Conservation (phyloP, 2,329 filamentous ascomycete genomes). For the Byssothecium circinans region DNA sequence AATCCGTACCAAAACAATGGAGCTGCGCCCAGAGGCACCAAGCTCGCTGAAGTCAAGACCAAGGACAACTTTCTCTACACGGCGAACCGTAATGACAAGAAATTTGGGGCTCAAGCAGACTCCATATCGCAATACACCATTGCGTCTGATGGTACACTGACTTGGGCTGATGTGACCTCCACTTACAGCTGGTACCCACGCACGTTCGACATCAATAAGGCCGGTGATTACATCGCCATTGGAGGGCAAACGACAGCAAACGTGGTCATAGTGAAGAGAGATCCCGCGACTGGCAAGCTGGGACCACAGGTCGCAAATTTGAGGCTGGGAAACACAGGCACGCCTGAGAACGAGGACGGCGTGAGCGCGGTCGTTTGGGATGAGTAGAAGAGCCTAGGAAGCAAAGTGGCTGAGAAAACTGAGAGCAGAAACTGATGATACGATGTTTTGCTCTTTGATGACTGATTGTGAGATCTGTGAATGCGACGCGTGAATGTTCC, state of each 20-base stretch:
- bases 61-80: conserved; percentile 39
- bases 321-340: conserved; percentile 29
- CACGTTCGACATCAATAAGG: conserved; percentile 40
- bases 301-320: conserved; percentile 27
- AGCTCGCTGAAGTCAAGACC: conserved; percentile 38
- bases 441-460: neutral
- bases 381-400: conserved; percentile 20
- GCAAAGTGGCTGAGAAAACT: neutral
- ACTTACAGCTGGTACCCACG: conserved; percentile 39
- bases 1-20: conserved; percentile 36
- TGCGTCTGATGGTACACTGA: conserved; percentile 27
- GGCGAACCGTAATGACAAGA: conserved; percentile 42
- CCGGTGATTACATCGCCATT: conserved; percentile 34
- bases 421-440: neutral
- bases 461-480: neutral
- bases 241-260: conserved; percentile 37
- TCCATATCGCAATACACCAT: conserved; percentile 41
- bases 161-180: conserved; percentile 32
- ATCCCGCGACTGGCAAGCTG: conserved; percentile 30
- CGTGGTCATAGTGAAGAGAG: conserved; percentile 35
- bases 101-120: conserved; percentile 36
- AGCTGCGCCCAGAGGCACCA: conserved; percentile 30
- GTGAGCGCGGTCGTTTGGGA: conserved; percentile 40
- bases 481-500: neutral
- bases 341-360: conserved; percentile 35